Conservation (phyloP, 1,284 basidiomycete genomes). For the Fomitiporia mediterranea region DNA sequence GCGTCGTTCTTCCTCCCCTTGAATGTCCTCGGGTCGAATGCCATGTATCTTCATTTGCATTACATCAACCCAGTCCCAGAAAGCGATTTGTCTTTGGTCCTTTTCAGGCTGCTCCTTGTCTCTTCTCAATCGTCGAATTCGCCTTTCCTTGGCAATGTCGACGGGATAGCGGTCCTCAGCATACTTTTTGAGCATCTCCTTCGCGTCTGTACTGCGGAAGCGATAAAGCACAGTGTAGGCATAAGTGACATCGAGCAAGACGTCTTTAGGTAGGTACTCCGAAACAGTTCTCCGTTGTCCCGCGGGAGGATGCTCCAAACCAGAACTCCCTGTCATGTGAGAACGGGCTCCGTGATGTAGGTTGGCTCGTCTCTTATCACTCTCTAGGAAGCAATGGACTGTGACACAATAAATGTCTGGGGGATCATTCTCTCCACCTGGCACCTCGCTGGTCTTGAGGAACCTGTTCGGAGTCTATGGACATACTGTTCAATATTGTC, state of each 20-base stretch:
- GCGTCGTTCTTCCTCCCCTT: background rate
- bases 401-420: background rate
- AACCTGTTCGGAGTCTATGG: background rate
- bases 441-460: background rate
- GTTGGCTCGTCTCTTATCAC: background rate
- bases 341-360: background rate
- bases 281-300: background rate
- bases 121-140: too few relatives aligned
- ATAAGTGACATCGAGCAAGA: background rate
- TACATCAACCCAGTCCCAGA: background rate
- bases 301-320: background rate
- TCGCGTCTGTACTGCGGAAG: too few relatives aligned
- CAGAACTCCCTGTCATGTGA: background rate
- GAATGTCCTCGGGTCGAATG: background rate
- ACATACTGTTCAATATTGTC: background rate
- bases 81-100: background rate
- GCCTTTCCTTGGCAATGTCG: too few relatives aligned
- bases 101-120: too few relatives aligned
- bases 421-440: background rate
- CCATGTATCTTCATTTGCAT: background rate
- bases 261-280: background rate
- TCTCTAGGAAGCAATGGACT: background rate
- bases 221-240: background rate
- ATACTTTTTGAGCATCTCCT: background rate
- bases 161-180: too few relatives aligned